These are phyloP conservation scores for Fusarium nurragi DNA, from an alignment of 2,329 filamentous ascomycete species.

Conservation along the genomic window DNA sequence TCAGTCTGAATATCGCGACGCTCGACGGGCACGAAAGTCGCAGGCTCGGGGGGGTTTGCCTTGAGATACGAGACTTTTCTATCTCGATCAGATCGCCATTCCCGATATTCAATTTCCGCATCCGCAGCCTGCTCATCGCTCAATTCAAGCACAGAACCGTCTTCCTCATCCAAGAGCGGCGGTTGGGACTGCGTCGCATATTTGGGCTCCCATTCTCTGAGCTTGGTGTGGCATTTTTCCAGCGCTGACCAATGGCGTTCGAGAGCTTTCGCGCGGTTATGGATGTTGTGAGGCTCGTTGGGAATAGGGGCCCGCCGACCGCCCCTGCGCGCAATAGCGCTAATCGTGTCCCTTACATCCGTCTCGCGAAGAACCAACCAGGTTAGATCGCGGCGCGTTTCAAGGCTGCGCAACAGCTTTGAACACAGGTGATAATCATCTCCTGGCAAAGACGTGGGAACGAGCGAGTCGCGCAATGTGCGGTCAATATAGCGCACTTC, in stretches of 20 bases:
- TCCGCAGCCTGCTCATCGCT: conserved; percentile 12
- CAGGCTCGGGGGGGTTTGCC: conserved; percentile 1
- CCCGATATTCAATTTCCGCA: conserved; percentile 18
- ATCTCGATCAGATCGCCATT: conserved; percentile 16
- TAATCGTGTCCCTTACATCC: conserved; percentile 16
- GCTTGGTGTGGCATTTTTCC: conserved; percentile 29
- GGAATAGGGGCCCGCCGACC: conserved; percentile 10
- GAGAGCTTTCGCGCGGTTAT: conserved; percentile 11
- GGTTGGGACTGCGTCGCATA: conserved; percentile 5
- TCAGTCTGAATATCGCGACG: conserved; percentile 16
- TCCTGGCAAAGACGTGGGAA: conserved; percentile 22
- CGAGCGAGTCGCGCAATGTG: conserved; percentile 10
- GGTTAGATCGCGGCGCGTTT: conserved; percentile 24
- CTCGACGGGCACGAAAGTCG: background rate
- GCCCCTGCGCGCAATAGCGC: conserved; percentile 19
- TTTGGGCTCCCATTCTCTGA: conserved; percentile 24
- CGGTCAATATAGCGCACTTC: conserved; percentile 28
- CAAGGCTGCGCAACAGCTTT: conserved; percentile 16
- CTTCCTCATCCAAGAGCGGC: background rate
- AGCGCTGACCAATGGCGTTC: conserved; percentile 22
- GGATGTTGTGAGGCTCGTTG: conserved; percentile 16
- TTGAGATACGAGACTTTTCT: conserved; percentile 18
- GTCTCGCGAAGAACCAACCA: conserved; percentile 21
- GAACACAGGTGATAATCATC: conserved; percentile 28
- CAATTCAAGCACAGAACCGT: background rate